Base-by-base conservation (phyloP, 2,329 filamentous ascomycete genomes). In the Trichophaea hybrida region DNA sequence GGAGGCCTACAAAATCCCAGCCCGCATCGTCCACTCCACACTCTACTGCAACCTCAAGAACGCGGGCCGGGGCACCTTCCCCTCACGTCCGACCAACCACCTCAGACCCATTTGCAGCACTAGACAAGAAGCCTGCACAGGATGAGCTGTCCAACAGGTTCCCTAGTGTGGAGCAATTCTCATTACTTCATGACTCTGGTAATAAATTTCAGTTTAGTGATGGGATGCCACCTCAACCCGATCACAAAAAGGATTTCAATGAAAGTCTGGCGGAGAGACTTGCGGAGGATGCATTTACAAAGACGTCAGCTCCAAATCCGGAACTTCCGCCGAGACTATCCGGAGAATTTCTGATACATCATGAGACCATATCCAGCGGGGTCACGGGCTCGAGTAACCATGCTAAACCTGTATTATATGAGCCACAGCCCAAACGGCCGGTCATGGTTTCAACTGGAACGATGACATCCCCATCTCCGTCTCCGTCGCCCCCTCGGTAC, bases 121-220 rank as follows among this genome's bases (percentile, higher is more conserved):
- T 98, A 32, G 93, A 98, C 70, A 79, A 84, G 1, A 83, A 79
- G 59, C 72, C 73, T 64, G 51, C 51, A 6, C 63, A 64, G 1
- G 93, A 97, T 66, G 91, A 97, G 69, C 75, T 96, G 32, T 88
- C 91, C 0, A 79, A 82, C 33, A 81, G 86, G 56, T 98, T 96
- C 67, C 93, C 93, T 0, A 90, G 88, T 5, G 76, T 98, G 31
- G 90, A 97, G 68, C 88, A 97, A 67, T 98, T 98, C 69, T 84
- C 91, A 2, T 76, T 98, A 15, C 75, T 96, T 49, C 88, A 94
- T 67, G 89, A 97, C 64, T 81, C 86, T 63, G 86, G 86, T 2
- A 74, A 81, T 62, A 90, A 88, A 61, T 96, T 96, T 68, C 84
- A 91, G 58, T 96, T 96, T 70, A 84, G 87, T 61, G 74, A 65